These are phyloP conservation scores for Eucalyptus lansdowneana DNA, from an alignment of 345 rosid species.

Conservation along the genomic window DNA sequence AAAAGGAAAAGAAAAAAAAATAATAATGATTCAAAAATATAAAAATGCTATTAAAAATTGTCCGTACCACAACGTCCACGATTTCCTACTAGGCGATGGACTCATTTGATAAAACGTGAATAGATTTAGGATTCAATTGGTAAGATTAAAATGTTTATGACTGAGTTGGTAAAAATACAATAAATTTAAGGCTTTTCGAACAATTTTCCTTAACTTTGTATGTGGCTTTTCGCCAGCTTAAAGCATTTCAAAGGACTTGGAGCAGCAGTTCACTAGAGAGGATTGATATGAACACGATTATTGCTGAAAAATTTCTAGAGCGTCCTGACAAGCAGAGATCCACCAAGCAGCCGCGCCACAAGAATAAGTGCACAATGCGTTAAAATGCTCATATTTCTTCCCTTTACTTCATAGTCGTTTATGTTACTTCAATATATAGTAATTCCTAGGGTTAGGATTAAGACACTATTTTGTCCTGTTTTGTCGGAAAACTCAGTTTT, in stretches of 20 bases:
- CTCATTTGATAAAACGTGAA: too few species aligned
- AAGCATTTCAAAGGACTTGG: too few species aligned
- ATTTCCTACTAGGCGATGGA: too few species aligned
- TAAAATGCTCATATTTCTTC: not conserved
- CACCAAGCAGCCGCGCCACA: not conserved
- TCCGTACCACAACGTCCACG: too few species aligned
- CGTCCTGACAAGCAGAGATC: not conserved
- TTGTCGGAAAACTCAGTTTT: not conserved
- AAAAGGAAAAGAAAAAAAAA: too few species aligned
- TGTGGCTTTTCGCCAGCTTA: too few species aligned
- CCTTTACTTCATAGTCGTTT: not conserved
- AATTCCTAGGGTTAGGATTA: not conserved
- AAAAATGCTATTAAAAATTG: too few species aligned
- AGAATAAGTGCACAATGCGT: not conserved
- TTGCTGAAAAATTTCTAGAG: not conserved
- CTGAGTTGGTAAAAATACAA: too few species aligned
- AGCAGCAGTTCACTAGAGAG: not conserved
- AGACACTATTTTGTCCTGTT: not conserved
- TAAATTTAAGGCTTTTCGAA: too few species aligned
- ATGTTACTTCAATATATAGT: not conserved
- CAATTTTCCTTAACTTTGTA: too few species aligned
- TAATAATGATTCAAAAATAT: too few species aligned
- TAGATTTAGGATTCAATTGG: accelerated
- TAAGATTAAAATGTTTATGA: accelerated
- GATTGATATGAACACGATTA: not conserved